These are phyloP conservation scores for Penicillium verhagenii DNA, from an alignment of 495 filamentous ascomycete genomes.

Conservation along the genomic window DNA sequence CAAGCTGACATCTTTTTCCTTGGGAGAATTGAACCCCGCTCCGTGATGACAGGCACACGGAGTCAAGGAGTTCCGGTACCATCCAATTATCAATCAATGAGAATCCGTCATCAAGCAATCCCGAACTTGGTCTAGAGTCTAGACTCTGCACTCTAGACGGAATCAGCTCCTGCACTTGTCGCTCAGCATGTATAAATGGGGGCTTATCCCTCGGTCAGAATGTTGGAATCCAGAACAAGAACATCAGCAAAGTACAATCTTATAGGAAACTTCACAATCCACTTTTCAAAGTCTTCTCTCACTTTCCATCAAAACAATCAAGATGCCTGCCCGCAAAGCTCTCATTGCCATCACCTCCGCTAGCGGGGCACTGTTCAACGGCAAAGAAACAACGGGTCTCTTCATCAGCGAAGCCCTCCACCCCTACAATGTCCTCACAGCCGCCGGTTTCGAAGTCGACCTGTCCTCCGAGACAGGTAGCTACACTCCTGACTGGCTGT, in stretches of 20 bases:
- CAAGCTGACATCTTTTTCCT: not conserved
- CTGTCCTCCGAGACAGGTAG: slow-evolving; percentile 45
- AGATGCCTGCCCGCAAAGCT: slow-evolving; percentile 37
- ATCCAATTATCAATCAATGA: no score
- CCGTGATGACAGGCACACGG: not conserved
- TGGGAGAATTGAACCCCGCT: not conserved
- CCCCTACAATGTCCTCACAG: slow-evolving; percentile 43
- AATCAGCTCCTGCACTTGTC: not conserved
- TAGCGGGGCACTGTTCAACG: slow-evolving; percentile 41
- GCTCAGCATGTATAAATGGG: not conserved
- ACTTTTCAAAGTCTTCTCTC: not conserved
- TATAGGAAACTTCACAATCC: not conserved
- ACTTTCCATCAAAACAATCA: not conserved
- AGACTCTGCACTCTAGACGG: not conserved
- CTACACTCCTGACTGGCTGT: slow-evolving; percentile 46
- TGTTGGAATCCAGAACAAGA: not conserved
- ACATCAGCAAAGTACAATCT: not conserved
- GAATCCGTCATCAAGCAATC: no score
- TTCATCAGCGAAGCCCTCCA: slow-evolving; percentile 52
- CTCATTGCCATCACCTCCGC: slow-evolving; percentile 49
- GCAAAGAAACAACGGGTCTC: slow-evolving; percentile 35
- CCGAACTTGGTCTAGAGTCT: no score
- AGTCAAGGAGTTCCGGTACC: not conserved
- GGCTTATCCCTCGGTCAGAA: not conserved
- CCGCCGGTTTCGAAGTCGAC: slow-evolving; percentile 50